Conservation (phyloP, 495 filamentous ascomycete genomes). For the Letharia lupina region DNA sequence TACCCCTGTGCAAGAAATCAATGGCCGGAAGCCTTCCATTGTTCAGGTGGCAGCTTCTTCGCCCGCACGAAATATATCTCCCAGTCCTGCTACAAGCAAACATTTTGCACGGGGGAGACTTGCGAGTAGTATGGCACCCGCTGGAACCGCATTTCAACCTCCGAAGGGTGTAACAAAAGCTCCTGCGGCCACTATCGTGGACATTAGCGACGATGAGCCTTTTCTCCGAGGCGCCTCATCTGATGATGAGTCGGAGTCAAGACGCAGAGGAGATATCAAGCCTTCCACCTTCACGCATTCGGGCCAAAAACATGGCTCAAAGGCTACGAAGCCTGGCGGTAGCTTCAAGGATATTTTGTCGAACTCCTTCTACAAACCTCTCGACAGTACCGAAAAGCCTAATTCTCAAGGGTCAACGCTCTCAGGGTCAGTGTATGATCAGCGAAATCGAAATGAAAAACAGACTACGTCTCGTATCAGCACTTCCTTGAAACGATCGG, state of each 20-base stretch:
- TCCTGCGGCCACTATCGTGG: conserved; percentile 30
- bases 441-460: conserved; percentile 9
- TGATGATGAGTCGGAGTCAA: conserved; percentile 44
- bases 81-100: conserved; percentile 38
- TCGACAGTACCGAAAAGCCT: conserved; percentile 1
- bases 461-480: conserved; percentile 9
- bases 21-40: conserved; percentile 34
- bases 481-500: conserved; percentile 34
- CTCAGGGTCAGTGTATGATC: conserved; percentile 20
- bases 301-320: conserved; percentile 30
- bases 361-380: conserved; percentile 40
- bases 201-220: conserved; percentile 50
- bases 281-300: conserved; percentile 53
- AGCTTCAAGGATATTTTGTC: conserved; percentile 44
- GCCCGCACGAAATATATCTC: conserved; percentile 43
- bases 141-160: conserved; percentile 61
- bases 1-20: conserved; percentile 26
- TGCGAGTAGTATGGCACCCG: conserved; percentile 62
- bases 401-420: conserved; percentile 8
- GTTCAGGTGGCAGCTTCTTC: conserved; percentile 85
- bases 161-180: conserved; percentile 35
- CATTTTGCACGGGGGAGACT: conserved; percentile 34
- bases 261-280: conserved; percentile 54
- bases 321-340: conserved; percentile 31
- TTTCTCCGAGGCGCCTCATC: conserved; percentile 48